phyloP scores from a whole-genome alignment of 2,329 filamentous ascomycete genomes.

The Parastagonospora avenae region DNA sequence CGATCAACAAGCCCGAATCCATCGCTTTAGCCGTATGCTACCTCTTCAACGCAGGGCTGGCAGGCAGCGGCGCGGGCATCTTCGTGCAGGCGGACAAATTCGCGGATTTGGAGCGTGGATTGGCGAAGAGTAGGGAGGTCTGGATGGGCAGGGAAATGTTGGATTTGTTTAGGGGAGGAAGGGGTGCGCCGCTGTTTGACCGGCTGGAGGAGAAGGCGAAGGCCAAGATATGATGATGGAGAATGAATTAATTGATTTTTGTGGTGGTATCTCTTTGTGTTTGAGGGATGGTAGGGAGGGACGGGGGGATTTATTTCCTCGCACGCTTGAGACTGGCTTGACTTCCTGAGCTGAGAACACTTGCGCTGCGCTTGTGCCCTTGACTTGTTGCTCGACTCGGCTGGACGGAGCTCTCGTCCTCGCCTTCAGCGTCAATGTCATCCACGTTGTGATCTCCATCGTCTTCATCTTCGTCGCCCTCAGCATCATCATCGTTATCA shows the following conservation, averaged over 20 bases:
- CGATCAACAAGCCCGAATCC: constrained; percentile 54
- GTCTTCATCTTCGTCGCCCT: constrained; percentile 47
- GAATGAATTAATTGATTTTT: too few species aligned
- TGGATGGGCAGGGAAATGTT: constrained; percentile 61
- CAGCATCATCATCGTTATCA: constrained; percentile 35
- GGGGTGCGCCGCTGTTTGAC: constrained; percentile 40
- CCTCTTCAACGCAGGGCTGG: constrained; percentile 51
- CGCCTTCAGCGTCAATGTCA: constrained; percentile 40
- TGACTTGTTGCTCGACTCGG: constrained; percentile 34
- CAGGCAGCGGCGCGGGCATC: constrained; percentile 53
- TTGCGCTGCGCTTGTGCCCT: constrained; percentile 78
- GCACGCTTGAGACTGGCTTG: constrained; percentile 38
- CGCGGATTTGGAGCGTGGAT: constrained; percentile 53
- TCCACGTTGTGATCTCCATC: constrained; percentile 20
- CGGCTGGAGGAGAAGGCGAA: constrained; percentile 29
- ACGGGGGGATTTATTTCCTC: constrained; percentile 36
- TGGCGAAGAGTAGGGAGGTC: constrained; percentile 51
- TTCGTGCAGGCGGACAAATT: constrained; percentile 53
- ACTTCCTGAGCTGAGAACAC: constrained; percentile 69
- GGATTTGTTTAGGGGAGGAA: constrained; percentile 54
- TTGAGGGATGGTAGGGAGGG: neutral
- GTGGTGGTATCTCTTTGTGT: neutral
- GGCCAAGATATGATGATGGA: constrained; percentile 27
- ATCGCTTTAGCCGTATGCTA: constrained; percentile 53
- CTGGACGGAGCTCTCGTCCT: constrained; percentile 38